These are phyloP conservation scores for Linnemannia elongata DNA, from an alignment of 192 early-diverging fungal genomes.

Conservation along the genomic window DNA sequence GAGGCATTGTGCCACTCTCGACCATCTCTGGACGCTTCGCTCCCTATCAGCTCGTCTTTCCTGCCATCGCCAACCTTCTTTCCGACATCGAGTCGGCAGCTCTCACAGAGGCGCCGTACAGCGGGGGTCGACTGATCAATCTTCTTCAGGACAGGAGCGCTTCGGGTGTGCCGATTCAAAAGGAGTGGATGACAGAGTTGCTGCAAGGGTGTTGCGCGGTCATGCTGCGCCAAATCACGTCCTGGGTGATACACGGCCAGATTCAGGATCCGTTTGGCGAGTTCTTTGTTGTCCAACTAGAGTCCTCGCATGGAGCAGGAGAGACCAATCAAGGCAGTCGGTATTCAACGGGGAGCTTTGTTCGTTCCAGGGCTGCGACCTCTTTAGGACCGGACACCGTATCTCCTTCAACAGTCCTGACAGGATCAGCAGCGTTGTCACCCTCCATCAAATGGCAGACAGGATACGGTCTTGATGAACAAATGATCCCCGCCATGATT, in stretches of 20 bases:
- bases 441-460: constrained; percentile 59
- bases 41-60: constrained; percentile 67
- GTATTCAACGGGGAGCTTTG: background rate
- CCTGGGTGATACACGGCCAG: constrained; percentile 78
- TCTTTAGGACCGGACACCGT: background rate
- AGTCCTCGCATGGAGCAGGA: background rate
- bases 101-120: constrained; percentile 29
- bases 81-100: constrained; percentile 52
- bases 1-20: constrained; percentile 61
- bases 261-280: constrained; percentile 71
- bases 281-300: constrained; percentile 70
- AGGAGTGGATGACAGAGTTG: constrained; percentile 62
- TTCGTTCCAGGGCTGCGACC: background rate
- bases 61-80: constrained; percentile 59
- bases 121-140: constrained; percentile 65
- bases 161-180: constrained; percentile 66
- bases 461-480: constrained; percentile 61
- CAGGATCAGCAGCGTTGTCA: constrained; percentile 7
- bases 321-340: background rate
- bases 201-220: constrained; percentile 63
- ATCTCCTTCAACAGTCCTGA: background rate
- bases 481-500: constrained; percentile 67
- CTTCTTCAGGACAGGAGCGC: constrained; percentile 63
- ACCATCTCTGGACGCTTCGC: constrained; percentile 57
- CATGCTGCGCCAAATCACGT: constrained; percentile 70